A percentile compares a stretch with the other conserved stretches of the same genome.
These are phyloP conservation scores for Oenanthe javanica DNA, from an alignment of 140 eudicot genomes.

Conservation along the genomic window DNA sequence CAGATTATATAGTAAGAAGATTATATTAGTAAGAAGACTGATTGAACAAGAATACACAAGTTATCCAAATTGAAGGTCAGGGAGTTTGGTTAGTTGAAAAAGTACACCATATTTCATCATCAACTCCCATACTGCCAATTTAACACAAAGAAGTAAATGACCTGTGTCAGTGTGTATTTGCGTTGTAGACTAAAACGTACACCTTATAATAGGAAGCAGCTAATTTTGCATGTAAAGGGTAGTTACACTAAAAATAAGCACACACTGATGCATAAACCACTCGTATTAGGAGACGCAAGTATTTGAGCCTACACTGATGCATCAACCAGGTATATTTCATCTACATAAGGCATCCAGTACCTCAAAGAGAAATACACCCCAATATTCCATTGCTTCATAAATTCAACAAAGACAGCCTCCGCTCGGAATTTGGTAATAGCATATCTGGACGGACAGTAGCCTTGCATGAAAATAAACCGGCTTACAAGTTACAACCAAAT, in stretches of 20 bases:
- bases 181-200: no score
- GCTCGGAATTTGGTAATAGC: conserved; percentile 45
- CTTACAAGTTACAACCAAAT: conserved; percentile 7
- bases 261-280: neutral
- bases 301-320: neutral
- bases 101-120: neutral
- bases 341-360: conserved; percentile 26
- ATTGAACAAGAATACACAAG: neutral
- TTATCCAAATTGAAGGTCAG: neutral
- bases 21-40: neutral
- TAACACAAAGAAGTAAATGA: neutral
- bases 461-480: conserved; percentile 34
- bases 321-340: neutral
- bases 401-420: conserved; percentile 75
- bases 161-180: no score
- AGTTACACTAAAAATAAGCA: no score
- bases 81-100: neutral
- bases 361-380: conserved; percentile 96
- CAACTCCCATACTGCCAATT: neutral
- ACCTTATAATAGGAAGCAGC: no score
- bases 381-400: conserved; percentile 92
- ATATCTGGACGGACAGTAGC: conserved; percentile 41
- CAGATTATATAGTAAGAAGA: neutral
- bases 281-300: neutral
- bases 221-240: neutral